Evolutionary conservation across 768 basidiomycete genomes (phyloP), one percentile per base, ranked within the genome.

Genomic region (Hortiboletus campestris): DNA sequence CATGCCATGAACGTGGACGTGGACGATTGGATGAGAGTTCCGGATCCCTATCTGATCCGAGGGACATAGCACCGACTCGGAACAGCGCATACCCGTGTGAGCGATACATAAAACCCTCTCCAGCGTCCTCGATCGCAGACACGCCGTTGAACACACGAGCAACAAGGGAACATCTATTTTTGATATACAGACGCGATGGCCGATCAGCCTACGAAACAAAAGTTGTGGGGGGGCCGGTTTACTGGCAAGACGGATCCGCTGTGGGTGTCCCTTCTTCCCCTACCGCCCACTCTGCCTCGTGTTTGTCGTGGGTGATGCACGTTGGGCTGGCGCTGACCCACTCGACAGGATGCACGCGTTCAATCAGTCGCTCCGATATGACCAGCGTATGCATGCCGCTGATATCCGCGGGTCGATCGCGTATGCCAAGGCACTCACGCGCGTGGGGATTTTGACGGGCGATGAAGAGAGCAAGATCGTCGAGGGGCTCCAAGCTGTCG

Each of bases 341-440:
- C 32, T 32, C 49, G 32, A 48, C 36, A 96, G 94, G 43, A 98
- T 98, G 96, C 93, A 97, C 72, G 89, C 85, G 31, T 98, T 96
- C 78, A 98, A 98, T 71, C 93, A 98, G 71, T 98, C 94, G 25
- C 79, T 99, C 63, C 85, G 83, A 59, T 99, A 98, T 73, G 96
- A 98, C 71, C 84, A 91, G 70, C 83, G 92, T 40, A 98, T 99
- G 94, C 84, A 94, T 68, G 82, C 84, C 11, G 94, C 85, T 25
- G 97, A 99, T 65, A 89, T 98, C 61, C 81, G 79, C 52, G 96
- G 96, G 2, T 98, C 96, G 17, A 95, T 97, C 67, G 96, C 97
- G 4, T 98, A 98, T 70, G 86, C 97, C 31, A 96, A 91, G 72
- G 88, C 91, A 2, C 78, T 98, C 55, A 76, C 84, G 12, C 82